Evolutionary conservation across 106 monocot genomes (phyloP), one percentile per base, ranked within the genome.

Genomic region (Triglochin maritima): DNA sequence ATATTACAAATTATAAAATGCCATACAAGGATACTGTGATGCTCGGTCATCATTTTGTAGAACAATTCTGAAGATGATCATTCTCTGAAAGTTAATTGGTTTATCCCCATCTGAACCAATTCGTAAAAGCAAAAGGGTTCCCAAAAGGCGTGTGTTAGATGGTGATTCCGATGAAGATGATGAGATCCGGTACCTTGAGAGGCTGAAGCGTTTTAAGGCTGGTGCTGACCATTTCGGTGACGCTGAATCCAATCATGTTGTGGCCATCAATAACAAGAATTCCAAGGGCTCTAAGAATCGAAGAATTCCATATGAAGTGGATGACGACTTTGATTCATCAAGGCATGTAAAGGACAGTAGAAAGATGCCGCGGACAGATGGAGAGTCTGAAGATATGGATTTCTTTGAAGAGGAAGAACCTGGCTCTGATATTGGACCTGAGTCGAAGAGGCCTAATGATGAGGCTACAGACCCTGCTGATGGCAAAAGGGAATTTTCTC

Each of bases 351-450:
- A 70, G 57, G 78, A 81, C 17, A 70, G 52, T n/a, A 78, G 53
- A 55, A 80, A 66, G 63, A 87, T 68, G 63, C 59, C 63, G 9
- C 80, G 57, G 41, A 47, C 71, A 17, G 79, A 72, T 2, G 70
- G 63, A 64, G 72, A 75, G 6, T 74, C 53, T 44, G 77, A 90
- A 49, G 83, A 86, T 47, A 70, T 12, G 3, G 90, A 78, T 49
- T 79, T 75, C 76, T 46, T 62, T 77, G 86, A 86, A 65, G 90
- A 84, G 46, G 81, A 83, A 75, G 90, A 86, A 44, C 72, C 57
- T 69, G 79, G 47, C 14, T 84, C 78, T 58, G 86, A 86, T 74
- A 70, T 55, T 64, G 79, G 63, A 16, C 46, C 61, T 48, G 77
- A 82, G 15, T 56, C 74, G 9, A 77, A 67, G 52, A 70, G 56